Percentiles rank a stretch among this genome's conserved stretches.
phyloP scores from a whole-genome alignment of 805 yeast species.

The Metschnikowia aberdeeniae region DNA sequence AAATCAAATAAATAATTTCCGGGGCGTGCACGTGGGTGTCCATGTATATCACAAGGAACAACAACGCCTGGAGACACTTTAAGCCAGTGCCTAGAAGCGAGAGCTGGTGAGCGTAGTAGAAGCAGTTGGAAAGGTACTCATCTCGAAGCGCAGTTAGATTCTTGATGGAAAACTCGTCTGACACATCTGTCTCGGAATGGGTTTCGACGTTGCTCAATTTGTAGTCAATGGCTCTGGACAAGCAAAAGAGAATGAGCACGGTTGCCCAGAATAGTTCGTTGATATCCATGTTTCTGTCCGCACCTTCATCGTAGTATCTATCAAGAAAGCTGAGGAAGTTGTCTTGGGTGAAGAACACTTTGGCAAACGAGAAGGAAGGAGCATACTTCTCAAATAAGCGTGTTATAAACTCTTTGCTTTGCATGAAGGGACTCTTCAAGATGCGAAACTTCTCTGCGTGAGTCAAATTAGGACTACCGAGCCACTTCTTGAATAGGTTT shows the following conservation, averaged over 20 bases:
- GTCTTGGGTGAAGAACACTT: constrained; percentile 1
- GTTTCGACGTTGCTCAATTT: not conserved
- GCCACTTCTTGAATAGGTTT: constrained; percentile 23
- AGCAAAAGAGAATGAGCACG: constrained; percentile 8
- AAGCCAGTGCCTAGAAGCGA: constrained; percentile 1
- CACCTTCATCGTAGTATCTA: constrained; percentile 7
- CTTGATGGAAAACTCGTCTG: not conserved
- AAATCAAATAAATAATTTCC: constrained; percentile 32
- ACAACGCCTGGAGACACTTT: constrained; percentile 9
- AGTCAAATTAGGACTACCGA: constrained; percentile 27
- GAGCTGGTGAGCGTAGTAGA: constrained; percentile 2
- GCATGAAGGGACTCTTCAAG: constrained; percentile 23
- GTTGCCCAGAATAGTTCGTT: constrained; percentile 9
- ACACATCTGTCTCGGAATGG: not conserved
- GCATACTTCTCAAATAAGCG: constrained; percentile 3
- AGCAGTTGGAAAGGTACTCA: constrained; percentile 2
- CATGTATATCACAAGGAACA: constrained; percentile 7
- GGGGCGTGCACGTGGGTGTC: constrained; percentile 8
- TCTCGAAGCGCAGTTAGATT: not conserved
- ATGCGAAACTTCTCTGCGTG: constrained; percentile 16
- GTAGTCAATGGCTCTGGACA: constrained; percentile 1
- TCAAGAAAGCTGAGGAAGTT: constrained; percentile 1
- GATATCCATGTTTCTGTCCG: constrained; percentile 1
- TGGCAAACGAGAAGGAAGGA: constrained; percentile 4
- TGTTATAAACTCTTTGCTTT: constrained; percentile 11